phyloP scores from a whole-genome alignment of 2,329 filamentous ascomycete genomes.

The Lasiodiplodia theobromae region DNA sequence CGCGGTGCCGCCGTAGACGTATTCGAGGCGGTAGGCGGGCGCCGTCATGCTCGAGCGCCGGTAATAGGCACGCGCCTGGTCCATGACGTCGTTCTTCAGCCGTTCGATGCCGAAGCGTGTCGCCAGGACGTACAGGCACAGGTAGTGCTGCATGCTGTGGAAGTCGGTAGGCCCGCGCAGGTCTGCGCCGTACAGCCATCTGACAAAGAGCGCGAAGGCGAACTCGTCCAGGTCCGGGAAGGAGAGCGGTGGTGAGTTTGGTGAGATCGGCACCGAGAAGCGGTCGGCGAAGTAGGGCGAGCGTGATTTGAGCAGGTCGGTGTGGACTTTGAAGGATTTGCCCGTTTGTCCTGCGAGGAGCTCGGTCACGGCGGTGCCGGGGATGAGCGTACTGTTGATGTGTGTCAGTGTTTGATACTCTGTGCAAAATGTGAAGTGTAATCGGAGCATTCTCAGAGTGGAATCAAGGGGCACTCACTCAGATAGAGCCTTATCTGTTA shows the following conservation, averaged over 20 bases:
- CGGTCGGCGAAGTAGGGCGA: slow-evolving; percentile 40
- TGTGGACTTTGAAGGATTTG: slow-evolving; percentile 39
- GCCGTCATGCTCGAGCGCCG: slow-evolving; percentile 41
- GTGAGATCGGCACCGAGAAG: slow-evolving; percentile 11
- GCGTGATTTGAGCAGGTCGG: slow-evolving; percentile 35
- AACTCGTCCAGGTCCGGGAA: slow-evolving; percentile 42
- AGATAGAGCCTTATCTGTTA: background rate
- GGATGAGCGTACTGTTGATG: slow-evolving; percentile 8
- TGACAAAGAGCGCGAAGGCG: slow-evolving; percentile 40
- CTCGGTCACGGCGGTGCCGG: slow-evolving; percentile 26
- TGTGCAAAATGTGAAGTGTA: background rate
- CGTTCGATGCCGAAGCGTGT: slow-evolving; percentile 38
- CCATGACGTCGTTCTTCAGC: slow-evolving; percentile 43
- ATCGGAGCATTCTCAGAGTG: background rate
- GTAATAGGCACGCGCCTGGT: slow-evolving; percentile 44
- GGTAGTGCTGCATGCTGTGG: slow-evolving; percentile 43
- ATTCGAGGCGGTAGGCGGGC: slow-evolving; percentile 45
- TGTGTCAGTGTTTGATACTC: background rate
- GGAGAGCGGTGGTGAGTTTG: slow-evolving; percentile 29
- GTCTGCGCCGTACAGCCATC: slow-evolving; percentile 40
- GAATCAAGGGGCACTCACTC: slow-evolving; percentile 14
- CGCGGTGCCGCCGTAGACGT: slow-evolving; percentile 42
- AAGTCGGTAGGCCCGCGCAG: slow-evolving; percentile 44
- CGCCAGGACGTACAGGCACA: slow-evolving; percentile 43
- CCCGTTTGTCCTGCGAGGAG: slow-evolving; percentile 38